Evolutionary conservation across 768 basidiomycete species (phyloP).

Genomic region (Suillus ampliporus): DNA sequence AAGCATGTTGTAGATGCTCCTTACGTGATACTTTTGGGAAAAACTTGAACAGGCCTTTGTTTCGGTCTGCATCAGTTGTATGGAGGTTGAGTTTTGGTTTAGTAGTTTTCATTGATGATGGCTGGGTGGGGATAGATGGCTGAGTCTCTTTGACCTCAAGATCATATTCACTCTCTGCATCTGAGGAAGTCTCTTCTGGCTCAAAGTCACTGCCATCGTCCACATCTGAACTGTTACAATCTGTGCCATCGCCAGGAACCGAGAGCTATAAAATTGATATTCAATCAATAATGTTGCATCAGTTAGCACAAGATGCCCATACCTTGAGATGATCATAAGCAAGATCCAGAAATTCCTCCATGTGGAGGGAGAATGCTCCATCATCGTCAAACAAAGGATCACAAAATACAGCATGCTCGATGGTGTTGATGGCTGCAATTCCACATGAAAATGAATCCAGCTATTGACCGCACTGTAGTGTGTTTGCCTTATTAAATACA

Average conservation of each 20-base stretch:
- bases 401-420: neutral
- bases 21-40: neutral
- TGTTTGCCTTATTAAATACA: neutral
- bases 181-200: neutral
- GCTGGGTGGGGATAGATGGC: neutral
- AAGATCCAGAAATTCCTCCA: slow-evolving; percentile 5
- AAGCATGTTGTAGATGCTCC: neutral
- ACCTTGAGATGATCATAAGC: slow-evolving; percentile 3
- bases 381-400: neutral
- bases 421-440: no score
- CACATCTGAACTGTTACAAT: neutral
- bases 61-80: neutral
- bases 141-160: neutral
- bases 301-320: neutral
- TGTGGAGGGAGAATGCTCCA: neutral
- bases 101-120: neutral
- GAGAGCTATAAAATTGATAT: neutral
- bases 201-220: neutral
- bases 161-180: neutral
- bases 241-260: no score
- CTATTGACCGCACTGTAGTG: no score
- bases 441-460: no score
- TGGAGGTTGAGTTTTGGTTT: slow-evolving; percentile 1
- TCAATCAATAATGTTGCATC: neutral
- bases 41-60: neutral